These are phyloP conservation scores for Rhexocercosporidium sp. DNA, from an alignment of 2,329 filamentous ascomycete genomes.

Conservation along the genomic window DNA sequence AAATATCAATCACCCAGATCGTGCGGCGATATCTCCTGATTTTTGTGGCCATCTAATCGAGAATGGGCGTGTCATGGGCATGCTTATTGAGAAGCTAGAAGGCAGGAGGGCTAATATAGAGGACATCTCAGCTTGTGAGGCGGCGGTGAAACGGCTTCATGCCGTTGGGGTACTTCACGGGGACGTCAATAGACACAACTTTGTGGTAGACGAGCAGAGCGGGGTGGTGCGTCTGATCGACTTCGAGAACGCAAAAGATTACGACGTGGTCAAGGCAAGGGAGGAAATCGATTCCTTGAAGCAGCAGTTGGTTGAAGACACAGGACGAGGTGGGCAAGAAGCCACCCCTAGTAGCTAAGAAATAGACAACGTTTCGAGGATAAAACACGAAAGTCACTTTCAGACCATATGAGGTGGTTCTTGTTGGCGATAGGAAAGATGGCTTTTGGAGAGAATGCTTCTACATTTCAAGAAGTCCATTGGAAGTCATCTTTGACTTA, in stretches of 20 bases:
- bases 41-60: slow-evolving; percentile 41
- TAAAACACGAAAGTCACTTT: no score
- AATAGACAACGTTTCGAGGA: no score
- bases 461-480: no score
- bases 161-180: slow-evolving; percentile 43
- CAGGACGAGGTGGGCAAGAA: slow-evolving; percentile 20
- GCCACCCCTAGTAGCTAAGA: no score
- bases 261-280: slow-evolving; percentile 4
- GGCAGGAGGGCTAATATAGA: slow-evolving; percentile 35
- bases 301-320: slow-evolving; percentile 22
- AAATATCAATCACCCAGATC: slow-evolving; percentile 32
- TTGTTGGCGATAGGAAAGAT: no score
- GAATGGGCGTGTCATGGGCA: slow-evolving; percentile 40
- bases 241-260: slow-evolving; percentile 39
- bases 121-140: slow-evolving; percentile 40
- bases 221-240: slow-evolving; percentile 43
- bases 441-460: no score
- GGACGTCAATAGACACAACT: slow-evolving; percentile 46
- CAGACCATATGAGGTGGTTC: no score
- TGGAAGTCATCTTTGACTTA: no score
- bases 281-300: slow-evolving; percentile 22
- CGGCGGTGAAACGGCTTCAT: slow-evolving; percentile 40
- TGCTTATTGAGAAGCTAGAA: slow-evolving; percentile 41
- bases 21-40: slow-evolving; percentile 39
- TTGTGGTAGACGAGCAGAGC: slow-evolving; percentile 39